Evolutionary conservation across 106 monocot species (phyloP).

Genomic region (Allium sativum): DNA sequence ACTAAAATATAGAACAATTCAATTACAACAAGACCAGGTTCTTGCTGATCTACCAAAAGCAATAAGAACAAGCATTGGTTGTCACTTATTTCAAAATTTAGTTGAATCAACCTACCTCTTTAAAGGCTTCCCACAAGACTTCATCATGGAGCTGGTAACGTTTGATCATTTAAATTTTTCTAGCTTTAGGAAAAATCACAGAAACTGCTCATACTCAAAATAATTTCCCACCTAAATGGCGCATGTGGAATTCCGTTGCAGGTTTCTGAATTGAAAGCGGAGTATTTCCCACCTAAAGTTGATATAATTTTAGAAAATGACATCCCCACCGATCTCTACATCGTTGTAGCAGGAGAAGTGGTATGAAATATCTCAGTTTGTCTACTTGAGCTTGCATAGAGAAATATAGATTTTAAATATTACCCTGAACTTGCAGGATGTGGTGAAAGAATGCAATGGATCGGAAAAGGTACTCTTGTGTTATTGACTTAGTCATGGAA

Average conservation of each 20-base stretch:
- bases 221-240: too few relatives aligned
- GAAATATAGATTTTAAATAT: not conserved
- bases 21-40: constrained; percentile 48
- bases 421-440: constrained; percentile 35
- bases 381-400: not conserved
- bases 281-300: constrained; percentile 55
- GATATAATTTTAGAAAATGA: constrained; percentile 54
- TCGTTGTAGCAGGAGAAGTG: constrained; percentile 48
- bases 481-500: too few relatives aligned
- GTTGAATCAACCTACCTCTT: constrained; percentile 44
- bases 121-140: constrained; percentile 34
- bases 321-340: constrained; percentile 48
- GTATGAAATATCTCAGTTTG: constrained; percentile 12
- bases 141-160: constrained; percentile 44
- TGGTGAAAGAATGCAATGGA: constrained; percentile 36
- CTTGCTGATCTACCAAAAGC: constrained; percentile 50
- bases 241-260: constrained; percentile 6
- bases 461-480: constrained; percentile 35
- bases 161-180: not conserved
- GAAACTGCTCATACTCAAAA: too few relatives aligned
- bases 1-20: constrained; percentile 47
- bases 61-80: constrained; percentile 49
- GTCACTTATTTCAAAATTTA: constrained; percentile 39
- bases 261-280: constrained; percentile 49
- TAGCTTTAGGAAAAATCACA: not conserved